phyloP scores from a whole-genome alignment of 1,139 yeast species.

The Yarrowia galli region DNA sequence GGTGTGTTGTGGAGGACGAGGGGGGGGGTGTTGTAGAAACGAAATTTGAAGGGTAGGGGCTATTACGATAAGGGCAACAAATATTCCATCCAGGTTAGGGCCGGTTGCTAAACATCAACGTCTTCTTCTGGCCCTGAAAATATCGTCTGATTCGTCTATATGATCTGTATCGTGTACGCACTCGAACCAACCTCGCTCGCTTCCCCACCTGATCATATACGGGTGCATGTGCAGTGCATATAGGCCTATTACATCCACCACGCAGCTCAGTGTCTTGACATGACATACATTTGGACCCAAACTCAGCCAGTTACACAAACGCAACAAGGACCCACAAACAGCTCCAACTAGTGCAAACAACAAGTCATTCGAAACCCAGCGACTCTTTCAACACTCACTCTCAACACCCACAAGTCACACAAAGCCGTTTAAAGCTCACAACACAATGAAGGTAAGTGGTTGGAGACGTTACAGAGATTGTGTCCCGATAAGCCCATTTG shows the following conservation, averaged over 20 bases:
- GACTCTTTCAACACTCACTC: neutral
- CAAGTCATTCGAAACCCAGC: neutral
- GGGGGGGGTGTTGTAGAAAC: too few species aligned
- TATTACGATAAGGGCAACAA: too few species aligned
- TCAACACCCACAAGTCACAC: neutral
- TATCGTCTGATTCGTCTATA: too few species aligned
- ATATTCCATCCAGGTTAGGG: too few species aligned
- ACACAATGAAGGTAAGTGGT: constrained; percentile 36
- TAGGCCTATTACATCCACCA: neutral
- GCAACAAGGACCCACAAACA: neutral
- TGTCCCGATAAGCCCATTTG: constrained; percentile 17
- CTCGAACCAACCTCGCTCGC: neutral
- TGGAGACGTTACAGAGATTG: constrained; percentile 25
- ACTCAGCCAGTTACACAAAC: constrained; percentile 6
- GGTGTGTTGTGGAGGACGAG: too few species aligned
- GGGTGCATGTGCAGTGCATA: neutral
- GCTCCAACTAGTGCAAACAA: neutral
- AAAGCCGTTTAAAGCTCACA: neutral
- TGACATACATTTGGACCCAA: neutral
- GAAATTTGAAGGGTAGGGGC: too few species aligned
- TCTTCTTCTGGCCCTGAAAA: too few species aligned
- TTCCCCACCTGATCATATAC: constrained; percentile 14
- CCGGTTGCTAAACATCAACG: too few species aligned
- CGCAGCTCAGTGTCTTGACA: neutral
- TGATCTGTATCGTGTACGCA: too few species aligned